Percentiles rank a stretch among this genome's conserved stretches.
phyloP scores from a whole-genome alignment of 768 basidiomycete species.

The Chiua virens region DNA sequence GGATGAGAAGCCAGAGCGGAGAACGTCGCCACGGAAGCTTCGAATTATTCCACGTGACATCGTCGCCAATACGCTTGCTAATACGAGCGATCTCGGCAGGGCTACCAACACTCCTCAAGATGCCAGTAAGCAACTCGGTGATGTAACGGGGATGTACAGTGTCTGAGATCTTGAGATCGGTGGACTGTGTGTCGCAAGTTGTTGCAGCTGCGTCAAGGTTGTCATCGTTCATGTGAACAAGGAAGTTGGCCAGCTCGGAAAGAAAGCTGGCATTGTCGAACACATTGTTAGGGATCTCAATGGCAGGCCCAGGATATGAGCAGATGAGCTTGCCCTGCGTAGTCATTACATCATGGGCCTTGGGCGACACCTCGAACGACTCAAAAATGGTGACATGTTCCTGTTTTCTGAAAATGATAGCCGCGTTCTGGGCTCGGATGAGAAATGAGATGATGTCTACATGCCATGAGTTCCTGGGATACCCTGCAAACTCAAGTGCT shows the following conservation, averaged over 20 bases:
- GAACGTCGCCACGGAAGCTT: slow-evolving; percentile 37
- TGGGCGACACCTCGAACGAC: slow-evolving; percentile 44
- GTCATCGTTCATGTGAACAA: slow-evolving; percentile 34
- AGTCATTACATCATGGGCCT: slow-evolving; percentile 32
- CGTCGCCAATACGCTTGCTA: slow-evolving; percentile 33
- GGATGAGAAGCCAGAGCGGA: slow-evolving; percentile 37
- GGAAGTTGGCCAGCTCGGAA: slow-evolving; percentile 36
- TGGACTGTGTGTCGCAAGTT: slow-evolving; percentile 19
- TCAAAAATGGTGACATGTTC: slow-evolving; percentile 36
- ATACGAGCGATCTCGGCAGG: slow-evolving; percentile 23
- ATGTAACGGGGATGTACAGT: slow-evolving; percentile 43
- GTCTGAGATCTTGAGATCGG: slow-evolving; percentile 16
- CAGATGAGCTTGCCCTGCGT: slow-evolving; percentile 43
- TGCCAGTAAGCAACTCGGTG: slow-evolving; percentile 44
- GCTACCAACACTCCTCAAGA: slow-evolving; percentile 37
- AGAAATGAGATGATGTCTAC: slow-evolving; percentile 38
- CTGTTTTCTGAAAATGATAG: slow-evolving; percentile 35
- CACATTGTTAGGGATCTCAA: slow-evolving; percentile 30
- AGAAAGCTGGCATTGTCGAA: slow-evolving; percentile 32
- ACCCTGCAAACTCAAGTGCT: neutral
- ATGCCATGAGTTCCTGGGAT: neutral
- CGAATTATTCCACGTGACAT: slow-evolving; percentile 23
- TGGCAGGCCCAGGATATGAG: slow-evolving; percentile 44
- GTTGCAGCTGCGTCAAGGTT: slow-evolving; percentile 30
- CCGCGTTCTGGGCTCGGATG: slow-evolving; percentile 47